Base-by-base conservation (phyloP, 2,329 filamentous ascomycete species). In the Colletotrichum graminicola region DNA sequence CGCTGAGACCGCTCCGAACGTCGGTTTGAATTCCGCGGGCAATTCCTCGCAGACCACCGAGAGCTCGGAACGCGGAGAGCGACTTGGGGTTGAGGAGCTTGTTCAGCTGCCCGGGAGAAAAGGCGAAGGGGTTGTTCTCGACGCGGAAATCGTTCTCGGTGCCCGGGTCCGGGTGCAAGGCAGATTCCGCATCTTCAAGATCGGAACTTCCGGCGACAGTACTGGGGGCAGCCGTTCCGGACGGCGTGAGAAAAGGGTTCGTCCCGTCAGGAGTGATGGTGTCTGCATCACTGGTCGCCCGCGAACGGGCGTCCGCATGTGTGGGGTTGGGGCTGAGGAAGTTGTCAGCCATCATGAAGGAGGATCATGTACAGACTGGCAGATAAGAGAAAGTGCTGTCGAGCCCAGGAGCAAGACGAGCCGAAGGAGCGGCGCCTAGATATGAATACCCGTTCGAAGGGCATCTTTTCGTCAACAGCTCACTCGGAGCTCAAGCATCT, bases 71-170 rank as follows among this genome's bases (percentile, higher is more conserved):
- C 14, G 91, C 92, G n/a, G 87, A 83, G 68, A 93, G 82, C 74
- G 87, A 94, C 80, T 94, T 94, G 0, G 92, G 92, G 73, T 93
- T 94, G 68, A 93, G 84, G 32, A 94, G 81, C 79, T 94, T 94
- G 74, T 89, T 90, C 75, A 95, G 81, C 71, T 94, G 92, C 3
- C 92, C 92, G 0, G 91, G 91, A 0, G 90, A 88, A 76, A 92
- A 94, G 2, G 91, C 92, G 74, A 94, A 94, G 54, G 88, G 90
- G 77, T 93, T 94, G 77, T 93, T 94, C 75, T 92, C 84, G 11
- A 92, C 87, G 32, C 51, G 63, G 75, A 94, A 94, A 75, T 93
- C 91, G 3, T 80, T 84, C 80, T 94, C 91, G 0, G 89, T 91
- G 3, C 91, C 91, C 1, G 91, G 91, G 78, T 94, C 92, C 0